These are phyloP conservation scores for Phoenix roebelenii DNA, from an alignment of 176 grass and related monocot genomes.

Conservation along the genomic window DNA sequence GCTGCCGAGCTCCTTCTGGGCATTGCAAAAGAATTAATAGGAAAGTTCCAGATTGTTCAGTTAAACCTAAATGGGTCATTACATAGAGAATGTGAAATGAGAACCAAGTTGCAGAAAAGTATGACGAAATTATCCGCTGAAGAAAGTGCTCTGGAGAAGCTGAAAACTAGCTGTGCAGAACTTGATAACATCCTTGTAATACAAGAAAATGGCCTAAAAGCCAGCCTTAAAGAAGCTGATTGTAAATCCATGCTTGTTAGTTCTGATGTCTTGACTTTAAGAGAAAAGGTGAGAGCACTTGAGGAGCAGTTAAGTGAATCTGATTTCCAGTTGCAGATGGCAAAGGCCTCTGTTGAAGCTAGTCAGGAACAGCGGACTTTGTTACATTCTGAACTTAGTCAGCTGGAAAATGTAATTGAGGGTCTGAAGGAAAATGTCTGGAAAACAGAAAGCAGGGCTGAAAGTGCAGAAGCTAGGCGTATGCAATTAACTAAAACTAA, in stretches of 20 bases:
- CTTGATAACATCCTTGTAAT: not conserved
- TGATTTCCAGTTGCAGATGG: slow-evolving; percentile 34
- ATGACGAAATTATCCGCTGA: slow-evolving; percentile 28
- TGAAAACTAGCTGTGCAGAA: slow-evolving; percentile 1
- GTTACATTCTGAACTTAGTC: slow-evolving; percentile 28
- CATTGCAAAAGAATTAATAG: slow-evolving; percentile 53
- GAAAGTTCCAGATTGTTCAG: slow-evolving; percentile 34
- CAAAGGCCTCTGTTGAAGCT: slow-evolving; percentile 34
- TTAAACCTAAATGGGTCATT: slow-evolving; percentile 23
- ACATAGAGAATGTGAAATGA: slow-evolving; percentile 35
- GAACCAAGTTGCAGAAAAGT: slow-evolving; percentile 24
- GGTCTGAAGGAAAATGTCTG: slow-evolving; percentile 49
- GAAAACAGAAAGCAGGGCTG: slow-evolving; percentile 52
- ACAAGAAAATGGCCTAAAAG: slow-evolving; percentile 18
- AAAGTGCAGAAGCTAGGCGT: slow-evolving; percentile 59
- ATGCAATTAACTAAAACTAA: slow-evolving; percentile 43
- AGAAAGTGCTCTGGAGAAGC: slow-evolving; percentile 20
- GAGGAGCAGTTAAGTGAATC: slow-evolving; percentile 43
- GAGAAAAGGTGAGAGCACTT: slow-evolving; percentile 30
- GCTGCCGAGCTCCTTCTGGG: slow-evolving; percentile 40
- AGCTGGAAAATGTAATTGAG: slow-evolving; percentile 41
- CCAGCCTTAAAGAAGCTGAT: slow-evolving; percentile 13
- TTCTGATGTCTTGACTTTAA: slow-evolving; percentile 20
- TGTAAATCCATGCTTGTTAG: slow-evolving; percentile 1
- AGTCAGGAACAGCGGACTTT: slow-evolving; percentile 36